These are phyloP conservation scores for Trametes polyzona DNA, from an alignment of 1,284 basidiomycete species.

Conservation along the genomic window DNA sequence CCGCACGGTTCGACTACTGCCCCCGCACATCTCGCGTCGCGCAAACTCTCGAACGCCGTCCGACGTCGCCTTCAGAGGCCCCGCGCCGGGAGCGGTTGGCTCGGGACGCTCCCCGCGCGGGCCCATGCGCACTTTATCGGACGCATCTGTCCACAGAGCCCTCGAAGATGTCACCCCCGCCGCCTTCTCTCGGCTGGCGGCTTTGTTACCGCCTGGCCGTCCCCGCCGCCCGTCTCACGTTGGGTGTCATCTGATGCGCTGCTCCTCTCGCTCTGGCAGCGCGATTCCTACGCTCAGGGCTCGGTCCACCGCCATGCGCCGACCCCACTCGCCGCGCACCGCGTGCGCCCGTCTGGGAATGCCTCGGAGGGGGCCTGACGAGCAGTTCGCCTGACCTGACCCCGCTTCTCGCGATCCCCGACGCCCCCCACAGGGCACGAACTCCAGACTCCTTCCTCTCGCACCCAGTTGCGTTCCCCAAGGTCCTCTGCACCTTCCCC, in stretches of 20 bases:
- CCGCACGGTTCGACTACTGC: conserved; percentile 20
- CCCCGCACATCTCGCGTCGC: conserved; percentile 12
- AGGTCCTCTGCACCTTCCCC: background rate
- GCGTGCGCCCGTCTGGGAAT: conserved; percentile 16
- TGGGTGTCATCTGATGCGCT: conserved; percentile 25
- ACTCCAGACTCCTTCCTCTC: too few relatives aligned
- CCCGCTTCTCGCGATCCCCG: background rate
- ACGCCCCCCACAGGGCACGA: background rate
- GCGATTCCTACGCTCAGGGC: conserved; percentile 25
- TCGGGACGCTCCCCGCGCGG: conserved; percentile 10
- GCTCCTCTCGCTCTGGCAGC: conserved; percentile 15
- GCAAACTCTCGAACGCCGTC: conserved; percentile 4
- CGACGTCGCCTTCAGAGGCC: conserved; percentile 2
- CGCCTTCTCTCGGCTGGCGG: conserved; percentile 18
- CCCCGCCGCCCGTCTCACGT: conserved; percentile 21
- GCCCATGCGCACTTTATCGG: conserved; percentile 21
- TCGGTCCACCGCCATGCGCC: conserved; percentile 8
- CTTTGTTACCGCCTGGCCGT: conserved; percentile 7
- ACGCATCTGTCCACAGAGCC: conserved; percentile 21
- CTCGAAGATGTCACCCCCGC: conserved; percentile 21
- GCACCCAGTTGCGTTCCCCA: conserved; percentile 2
- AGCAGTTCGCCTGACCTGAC: conserved; percentile 1
- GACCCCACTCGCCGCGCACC: background rate
- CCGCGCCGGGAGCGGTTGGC: conserved; percentile 1
- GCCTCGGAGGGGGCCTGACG: conserved; percentile 9